Evolutionary conservation across 2,329 filamentous ascomycete genomes (phyloP).

Genomic region (Elsinoe necatrix): DNA sequence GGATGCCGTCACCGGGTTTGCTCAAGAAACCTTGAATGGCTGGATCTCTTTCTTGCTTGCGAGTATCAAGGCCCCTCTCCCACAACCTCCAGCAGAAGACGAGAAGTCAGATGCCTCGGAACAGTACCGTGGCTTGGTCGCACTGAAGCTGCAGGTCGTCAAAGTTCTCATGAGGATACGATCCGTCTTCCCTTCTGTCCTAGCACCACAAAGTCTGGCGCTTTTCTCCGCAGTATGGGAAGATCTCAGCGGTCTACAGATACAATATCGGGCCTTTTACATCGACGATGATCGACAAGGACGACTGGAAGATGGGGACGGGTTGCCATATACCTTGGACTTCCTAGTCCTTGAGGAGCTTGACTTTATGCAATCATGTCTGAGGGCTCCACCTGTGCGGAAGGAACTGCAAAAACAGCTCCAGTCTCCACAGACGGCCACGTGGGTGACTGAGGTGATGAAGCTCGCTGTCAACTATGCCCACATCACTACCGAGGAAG

Average conservation of each 20-base stretch:
- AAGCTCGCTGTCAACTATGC: constrained; percentile 76
- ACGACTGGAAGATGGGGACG: constrained; percentile 79
- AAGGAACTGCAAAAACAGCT: constrained; percentile 80
- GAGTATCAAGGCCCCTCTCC: constrained; percentile 66
- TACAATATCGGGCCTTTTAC: constrained; percentile 71
- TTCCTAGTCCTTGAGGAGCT: constrained; percentile 89
- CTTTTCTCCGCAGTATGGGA: constrained; percentile 87
- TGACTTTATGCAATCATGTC: constrained; percentile 85
- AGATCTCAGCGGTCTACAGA: constrained; percentile 67
- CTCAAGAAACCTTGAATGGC: constrained; percentile 66
- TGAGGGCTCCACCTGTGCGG: constrained; percentile 80
- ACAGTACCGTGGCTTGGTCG: constrained; percentile 70
- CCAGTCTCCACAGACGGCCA: constrained; percentile 46
- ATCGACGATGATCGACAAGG: constrained; percentile 79
- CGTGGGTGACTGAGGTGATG: constrained; percentile 84
- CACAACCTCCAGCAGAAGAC: constrained; percentile 47
- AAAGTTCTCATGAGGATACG: constrained; percentile 84
- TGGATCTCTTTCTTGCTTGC: constrained; percentile 89
- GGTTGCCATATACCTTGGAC: constrained; percentile 88
- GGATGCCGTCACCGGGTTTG: constrained; percentile 76
- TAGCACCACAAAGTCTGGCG: constrained; percentile 71
- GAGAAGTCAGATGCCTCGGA: constrained; percentile 57
- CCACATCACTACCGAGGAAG: constrained; percentile 84
- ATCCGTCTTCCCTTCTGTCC: constrained; percentile 68
- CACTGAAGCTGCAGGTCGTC: constrained; percentile 86